Conservation (phyloP, 1,284 basidiomycete species). For the Pascua guehoae region DNA sequence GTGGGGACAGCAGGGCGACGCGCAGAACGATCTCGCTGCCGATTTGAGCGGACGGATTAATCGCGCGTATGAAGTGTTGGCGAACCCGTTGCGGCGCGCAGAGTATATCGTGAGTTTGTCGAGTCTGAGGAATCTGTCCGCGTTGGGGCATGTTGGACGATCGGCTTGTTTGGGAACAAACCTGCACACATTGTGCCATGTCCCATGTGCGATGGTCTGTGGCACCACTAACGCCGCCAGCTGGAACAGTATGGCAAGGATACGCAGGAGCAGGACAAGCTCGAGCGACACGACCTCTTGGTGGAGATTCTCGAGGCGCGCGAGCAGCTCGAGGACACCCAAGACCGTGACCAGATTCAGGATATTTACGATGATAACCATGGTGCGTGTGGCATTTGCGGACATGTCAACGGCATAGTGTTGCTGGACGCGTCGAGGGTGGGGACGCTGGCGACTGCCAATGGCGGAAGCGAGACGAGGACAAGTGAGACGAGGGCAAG, state of each 20-base stretch:
- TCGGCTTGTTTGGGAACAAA: neutral
- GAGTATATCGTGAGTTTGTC: conserved; percentile 48
- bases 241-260: conserved; percentile 61
- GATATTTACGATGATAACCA: conserved; percentile 59
- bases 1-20: conserved; percentile 20
- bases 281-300: conserved; percentile 70
- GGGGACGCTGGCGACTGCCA: neutral
- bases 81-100: conserved; percentile 41
- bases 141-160: conserved; percentile 3
- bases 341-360: conserved; percentile 55
- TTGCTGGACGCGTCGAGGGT: neutral
- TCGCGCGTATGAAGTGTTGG: conserved; percentile 44
- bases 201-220: neutral
- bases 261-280: conserved; percentile 68
- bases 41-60: conserved; percentile 43
- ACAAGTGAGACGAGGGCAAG: too few relatives aligned
- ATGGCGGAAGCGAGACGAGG: too few relatives aligned
- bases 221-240: conserved; percentile 20
- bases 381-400: conserved; percentile 52
- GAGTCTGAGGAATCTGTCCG: neutral
- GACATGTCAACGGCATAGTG: neutral
- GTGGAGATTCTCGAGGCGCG: conserved; percentile 75
- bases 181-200: neutral
- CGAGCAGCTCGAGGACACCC: conserved; percentile 70
- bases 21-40: conserved; percentile 31